Evolutionary conservation across 352 stramenopile genomes (phyloP).

Genomic region (Phytophthora syringae): DNA sequence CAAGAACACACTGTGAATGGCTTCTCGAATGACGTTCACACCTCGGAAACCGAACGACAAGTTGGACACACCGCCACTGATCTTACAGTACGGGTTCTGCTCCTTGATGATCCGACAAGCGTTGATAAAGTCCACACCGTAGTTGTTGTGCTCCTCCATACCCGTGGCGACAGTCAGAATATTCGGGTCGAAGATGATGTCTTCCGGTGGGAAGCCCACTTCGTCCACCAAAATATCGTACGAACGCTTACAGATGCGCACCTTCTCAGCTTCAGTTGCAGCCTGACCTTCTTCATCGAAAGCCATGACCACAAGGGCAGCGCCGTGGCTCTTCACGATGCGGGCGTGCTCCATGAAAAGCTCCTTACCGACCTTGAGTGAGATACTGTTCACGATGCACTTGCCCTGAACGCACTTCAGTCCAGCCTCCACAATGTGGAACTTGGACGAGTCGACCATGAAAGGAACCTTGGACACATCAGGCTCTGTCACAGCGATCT

Average conservation of each 20-base stretch:
- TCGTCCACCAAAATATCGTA: conserved; percentile 98
- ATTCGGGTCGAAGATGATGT: conserved; percentile 99
- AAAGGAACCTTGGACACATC: conserved; percentile 97
- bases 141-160: conserved; percentile 98
- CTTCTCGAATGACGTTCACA: conserved; percentile 98
- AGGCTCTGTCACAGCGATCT: conserved; percentile 97
- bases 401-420: conserved; percentile 98
- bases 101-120: conserved; percentile 95
- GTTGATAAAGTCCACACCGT: conserved; percentile 98
- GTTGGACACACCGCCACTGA: conserved; percentile 97
- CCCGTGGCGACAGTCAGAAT: conserved; percentile 97
- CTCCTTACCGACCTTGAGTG: conserved; percentile 96
- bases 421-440: conserved; percentile 97
- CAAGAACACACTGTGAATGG: conserved; percentile 97
- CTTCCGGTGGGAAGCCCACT: conserved; percentile 94
- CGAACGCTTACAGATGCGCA: conserved; percentile 98
- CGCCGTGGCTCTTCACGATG: conserved; percentile 95
- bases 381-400: conserved; percentile 98
- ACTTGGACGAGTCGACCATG: conserved; percentile 98
- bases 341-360: conserved; percentile 96
- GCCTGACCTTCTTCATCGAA: conserved; percentile 98
- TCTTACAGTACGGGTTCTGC: conserved; percentile 95
- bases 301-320: conserved; percentile 97
- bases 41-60: conserved; percentile 97
- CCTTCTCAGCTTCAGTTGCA: conserved; percentile 94